These are phyloP conservation scores for Helicostylum pulchrum DNA, from an alignment of 192 early-diverging fungal genomes.

Conservation along the genomic window DNA sequence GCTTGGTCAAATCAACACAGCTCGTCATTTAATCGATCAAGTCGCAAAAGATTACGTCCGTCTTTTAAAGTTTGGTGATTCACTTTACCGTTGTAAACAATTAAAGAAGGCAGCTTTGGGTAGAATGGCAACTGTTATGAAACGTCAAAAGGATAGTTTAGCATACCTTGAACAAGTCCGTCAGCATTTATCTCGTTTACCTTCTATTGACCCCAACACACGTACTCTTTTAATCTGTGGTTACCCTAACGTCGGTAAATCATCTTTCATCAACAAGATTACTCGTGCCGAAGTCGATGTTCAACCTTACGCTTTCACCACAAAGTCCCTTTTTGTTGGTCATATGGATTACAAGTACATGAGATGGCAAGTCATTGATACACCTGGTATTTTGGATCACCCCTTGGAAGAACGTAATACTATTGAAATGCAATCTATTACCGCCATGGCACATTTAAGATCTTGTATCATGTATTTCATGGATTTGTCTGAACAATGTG, in stretches of 20 bases:
- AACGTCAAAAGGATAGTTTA: slow-evolving; percentile 95
- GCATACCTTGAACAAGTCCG: slow-evolving; percentile 98
- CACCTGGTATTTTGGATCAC: slow-evolving; percentile 99
- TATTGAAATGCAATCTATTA: slow-evolving; percentile 99
- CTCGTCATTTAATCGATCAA: slow-evolving; percentile 93
- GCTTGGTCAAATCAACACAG: slow-evolving; percentile 96
- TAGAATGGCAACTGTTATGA: slow-evolving; percentile 99
- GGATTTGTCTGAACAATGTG: slow-evolving; percentile 97
- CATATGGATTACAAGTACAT: slow-evolving; percentile 99
- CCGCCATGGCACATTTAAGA: slow-evolving; percentile 96
- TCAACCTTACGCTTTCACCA: slow-evolving; percentile 99
- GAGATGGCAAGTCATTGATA: slow-evolving; percentile 99
- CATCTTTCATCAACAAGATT: slow-evolving; percentile 97
- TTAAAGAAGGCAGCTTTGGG: slow-evolving; percentile 97
- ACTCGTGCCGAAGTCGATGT: slow-evolving; percentile 99
- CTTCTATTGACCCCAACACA: slow-evolving; percentile 99
- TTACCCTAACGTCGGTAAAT: slow-evolving; percentile 99
- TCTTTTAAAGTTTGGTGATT: slow-evolving; percentile 98
- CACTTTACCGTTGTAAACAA: slow-evolving; percentile 98
- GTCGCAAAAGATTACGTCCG: slow-evolving; percentile 97
- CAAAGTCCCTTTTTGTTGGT: slow-evolving; percentile 99
- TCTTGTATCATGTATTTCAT: slow-evolving; percentile 97
- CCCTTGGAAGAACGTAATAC: slow-evolving; percentile 99
- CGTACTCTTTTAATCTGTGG: slow-evolving; percentile 98
- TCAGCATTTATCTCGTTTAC: slow-evolving; percentile 97